These are phyloP conservation scores for Sesbania bispinosa DNA, from an alignment of 306 rosid species.

Conservation along the genomic window DNA sequence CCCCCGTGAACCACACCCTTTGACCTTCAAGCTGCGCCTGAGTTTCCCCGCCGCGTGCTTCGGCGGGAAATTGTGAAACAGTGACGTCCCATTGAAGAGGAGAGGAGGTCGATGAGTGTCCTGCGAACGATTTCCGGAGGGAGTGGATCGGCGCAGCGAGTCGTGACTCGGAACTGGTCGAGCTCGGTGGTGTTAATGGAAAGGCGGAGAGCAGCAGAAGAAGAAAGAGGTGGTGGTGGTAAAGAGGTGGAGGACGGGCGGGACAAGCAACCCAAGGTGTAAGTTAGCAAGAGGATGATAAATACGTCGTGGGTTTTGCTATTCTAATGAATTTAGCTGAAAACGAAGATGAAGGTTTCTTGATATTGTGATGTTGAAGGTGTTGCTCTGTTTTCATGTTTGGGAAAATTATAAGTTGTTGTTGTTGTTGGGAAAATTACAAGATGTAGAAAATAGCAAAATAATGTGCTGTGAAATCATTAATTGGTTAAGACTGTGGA, in stretches of 20 bases:
- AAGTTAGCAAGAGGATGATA: conserved; percentile 50
- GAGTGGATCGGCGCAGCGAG: conserved; percentile 53
- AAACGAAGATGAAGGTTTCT: neutral
- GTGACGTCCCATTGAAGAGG: conserved; percentile 63
- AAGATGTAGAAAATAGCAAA: neutral
- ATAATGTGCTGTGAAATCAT: neutral
- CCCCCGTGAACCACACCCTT: conserved; percentile 67
- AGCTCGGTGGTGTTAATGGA: conserved; percentile 31
- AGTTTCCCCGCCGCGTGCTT: conserved; percentile 40
- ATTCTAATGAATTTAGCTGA: conserved; percentile 8
- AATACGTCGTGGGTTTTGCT: conserved; percentile 39
- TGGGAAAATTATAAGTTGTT: neutral
- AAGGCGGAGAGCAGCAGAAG: conserved; percentile 2
- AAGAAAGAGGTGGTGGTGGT: neutral
- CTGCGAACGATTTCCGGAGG: conserved; percentile 42
- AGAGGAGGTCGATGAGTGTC: conserved; percentile 36
- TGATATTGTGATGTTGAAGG: neutral
- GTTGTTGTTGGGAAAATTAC: neutral
- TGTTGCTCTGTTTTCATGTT: conserved; percentile 50
- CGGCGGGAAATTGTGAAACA: conserved; percentile 57
- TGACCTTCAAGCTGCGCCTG: conserved; percentile 17
- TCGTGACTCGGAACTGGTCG: conserved; percentile 52
- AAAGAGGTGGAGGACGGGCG: conserved; percentile 26
- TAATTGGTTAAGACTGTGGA: conserved; percentile 15
- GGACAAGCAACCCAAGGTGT: conserved; percentile 56